phyloP scores from a whole-genome alignment of 1,284 basidiomycete species.

The Papiliotrema flavescens region DNA sequence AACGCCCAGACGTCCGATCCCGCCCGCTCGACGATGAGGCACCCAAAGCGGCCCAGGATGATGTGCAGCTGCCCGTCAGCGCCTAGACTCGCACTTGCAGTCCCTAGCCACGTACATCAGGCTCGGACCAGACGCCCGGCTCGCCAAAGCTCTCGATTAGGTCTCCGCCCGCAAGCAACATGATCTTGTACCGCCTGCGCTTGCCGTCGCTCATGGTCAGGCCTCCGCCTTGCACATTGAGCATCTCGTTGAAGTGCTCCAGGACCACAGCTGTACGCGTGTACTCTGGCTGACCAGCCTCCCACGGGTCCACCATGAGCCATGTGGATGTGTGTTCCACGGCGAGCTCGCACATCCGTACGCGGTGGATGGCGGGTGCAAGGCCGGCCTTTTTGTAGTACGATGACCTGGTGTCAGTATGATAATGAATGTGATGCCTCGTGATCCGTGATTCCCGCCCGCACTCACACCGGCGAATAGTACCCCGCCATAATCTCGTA shows the following conservation, averaged over 20 bases:
- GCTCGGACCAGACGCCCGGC: slow-evolving; percentile 89
- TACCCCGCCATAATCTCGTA: slow-evolving; percentile 93
- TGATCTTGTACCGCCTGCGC: slow-evolving; percentile 58
- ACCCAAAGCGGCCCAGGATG: slow-evolving; percentile 91
- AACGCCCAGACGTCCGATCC: slow-evolving; percentile 79
- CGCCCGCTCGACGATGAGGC: slow-evolving; percentile 90
- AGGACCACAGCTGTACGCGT: slow-evolving; percentile 93
- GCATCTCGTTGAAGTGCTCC: slow-evolving; percentile 91
- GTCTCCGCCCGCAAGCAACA: slow-evolving; percentile 96
- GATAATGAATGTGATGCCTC: neutral
- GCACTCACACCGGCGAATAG: slow-evolving; percentile 72
- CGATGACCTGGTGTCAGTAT: slow-evolving; percentile 56
- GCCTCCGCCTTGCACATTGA: slow-evolving; percentile 71
- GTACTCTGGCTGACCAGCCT: slow-evolving; percentile 83
- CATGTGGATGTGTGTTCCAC: slow-evolving; percentile 60
- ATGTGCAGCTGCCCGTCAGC: slow-evolving; percentile 70
- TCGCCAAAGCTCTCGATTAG: slow-evolving; percentile 97
- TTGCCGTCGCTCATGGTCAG: slow-evolving; percentile 43
- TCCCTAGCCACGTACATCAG: slow-evolving; percentile 63
- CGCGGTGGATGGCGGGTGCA: slow-evolving; percentile 72
- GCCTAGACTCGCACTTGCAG: neutral
- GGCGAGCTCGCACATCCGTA: slow-evolving; percentile 82
- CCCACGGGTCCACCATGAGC: slow-evolving; percentile 94
- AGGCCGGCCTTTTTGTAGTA: slow-evolving; percentile 88
- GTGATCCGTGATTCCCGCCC: too few species aligned